Base-by-base conservation (phyloP, 139 green algal genomes). In the Zygnema circumcarinatum region DNA sequence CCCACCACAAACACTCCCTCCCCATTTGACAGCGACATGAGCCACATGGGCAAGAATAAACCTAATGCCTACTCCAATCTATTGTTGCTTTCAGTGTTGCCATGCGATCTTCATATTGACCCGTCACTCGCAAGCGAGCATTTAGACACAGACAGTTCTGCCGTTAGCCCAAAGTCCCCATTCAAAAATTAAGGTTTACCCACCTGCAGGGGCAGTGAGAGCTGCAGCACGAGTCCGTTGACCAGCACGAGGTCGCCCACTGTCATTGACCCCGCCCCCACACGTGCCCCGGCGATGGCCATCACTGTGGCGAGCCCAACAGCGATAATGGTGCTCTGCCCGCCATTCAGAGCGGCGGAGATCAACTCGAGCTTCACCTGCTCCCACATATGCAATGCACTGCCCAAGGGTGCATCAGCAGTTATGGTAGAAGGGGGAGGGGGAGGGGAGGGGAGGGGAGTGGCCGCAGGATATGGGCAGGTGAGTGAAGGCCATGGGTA, bases 221-320 rank as follows among this genome's bases (percentile, higher is more conserved):
- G 94, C 92, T 99, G 97, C 83, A 98, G 87, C 81, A 99, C 92
- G 73, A 99, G 90, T 0, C 96, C 97, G 54, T 98, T 95, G 54
- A 95, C 94, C 94, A 99, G 94, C 32, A 95, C 87, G 0, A 94
- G 56, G 53, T 88, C 83, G 1, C 93, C 93, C 2, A 92, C 87
- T 11, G 89, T 92, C 39, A 85, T 83, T 2, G 68, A 53, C 3
- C 86, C 38, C 33, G 76, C 33, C 21, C 41, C 76, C 2, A 93
- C 47, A 0, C 56, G 39, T 41, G 92, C 62, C 1, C 90, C 91
- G 32, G 90, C 90, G 79, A 86, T 89, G 33, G 89, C 67, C 33
- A 97, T 90, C 2, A 95, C 93, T 0, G 84, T 87, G 0, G 94
- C 94, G 56, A 98, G 85, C 16, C 95, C 96, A 2, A 87, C 72